phyloP scores from a whole-genome alignment of 2,329 filamentous ascomycete genomes.

The Akanthomyces lecanii region DNA sequence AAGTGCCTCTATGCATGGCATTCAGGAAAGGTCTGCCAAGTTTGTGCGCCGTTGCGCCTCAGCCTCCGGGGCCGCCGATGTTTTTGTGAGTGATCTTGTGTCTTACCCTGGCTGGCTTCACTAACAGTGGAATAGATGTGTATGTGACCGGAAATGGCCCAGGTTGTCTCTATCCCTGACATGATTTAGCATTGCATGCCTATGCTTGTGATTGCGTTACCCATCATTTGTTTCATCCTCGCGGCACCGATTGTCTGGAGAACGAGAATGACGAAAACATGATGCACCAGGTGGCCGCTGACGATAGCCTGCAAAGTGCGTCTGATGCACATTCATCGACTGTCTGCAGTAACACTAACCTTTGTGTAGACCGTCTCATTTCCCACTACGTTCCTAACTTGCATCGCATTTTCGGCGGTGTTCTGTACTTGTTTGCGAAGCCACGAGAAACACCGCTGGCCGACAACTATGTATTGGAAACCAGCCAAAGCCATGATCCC shows the following conservation, averaged over 20 bases:
- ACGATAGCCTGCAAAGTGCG: slow-evolving; percentile 63
- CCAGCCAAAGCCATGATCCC: slow-evolving; percentile 41
- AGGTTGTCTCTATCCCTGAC: slow-evolving; percentile 19
- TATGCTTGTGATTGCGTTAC: slow-evolving; percentile 68
- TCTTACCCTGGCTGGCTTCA: background rate
- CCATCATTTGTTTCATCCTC: slow-evolving; percentile 65
- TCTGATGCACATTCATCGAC: slow-evolving; percentile 9
- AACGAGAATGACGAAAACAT: slow-evolving; percentile 54
- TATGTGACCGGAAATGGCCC: slow-evolving; percentile 20
- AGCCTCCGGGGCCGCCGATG: slow-evolving; percentile 46
- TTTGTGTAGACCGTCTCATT: slow-evolving; percentile 50
- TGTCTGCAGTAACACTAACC: slow-evolving; percentile 17
- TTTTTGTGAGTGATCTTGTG: slow-evolving; percentile 48
- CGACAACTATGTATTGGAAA: slow-evolving; percentile 54
- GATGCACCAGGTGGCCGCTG: slow-evolving; percentile 65
- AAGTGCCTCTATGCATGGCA: slow-evolving; percentile 49
- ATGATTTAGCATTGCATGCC: slow-evolving; percentile 48
- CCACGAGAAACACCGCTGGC: slow-evolving; percentile 56
- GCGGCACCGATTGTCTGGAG: slow-evolving; percentile 57
- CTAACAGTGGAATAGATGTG: slow-evolving; percentile 27
- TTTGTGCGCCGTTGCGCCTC: slow-evolving; percentile 52
- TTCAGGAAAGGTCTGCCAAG: slow-evolving; percentile 50
- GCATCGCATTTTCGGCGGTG: slow-evolving; percentile 42
- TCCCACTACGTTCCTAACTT: slow-evolving; percentile 53
- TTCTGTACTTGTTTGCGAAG: slow-evolving; percentile 46